phyloP scores from a whole-genome alignment of 2,329 filamentous ascomycete genomes.

The Kalmusia sp. region DNA sequence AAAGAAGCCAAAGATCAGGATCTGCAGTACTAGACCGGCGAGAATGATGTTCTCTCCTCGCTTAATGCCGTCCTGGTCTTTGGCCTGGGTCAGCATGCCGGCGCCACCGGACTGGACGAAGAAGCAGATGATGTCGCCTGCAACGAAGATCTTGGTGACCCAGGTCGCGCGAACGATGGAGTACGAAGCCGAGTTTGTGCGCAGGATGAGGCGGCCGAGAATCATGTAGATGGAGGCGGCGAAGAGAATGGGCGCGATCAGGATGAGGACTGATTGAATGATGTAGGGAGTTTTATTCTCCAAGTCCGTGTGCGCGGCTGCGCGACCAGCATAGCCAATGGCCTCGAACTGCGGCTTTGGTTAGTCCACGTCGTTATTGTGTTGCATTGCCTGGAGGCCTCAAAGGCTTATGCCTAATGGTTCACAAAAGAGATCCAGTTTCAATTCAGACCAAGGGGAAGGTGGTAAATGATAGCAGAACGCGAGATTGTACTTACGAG shows the following conservation, averaged over 20 bases:
- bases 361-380: too few species aligned
- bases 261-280: constrained; percentile 48
- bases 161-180: constrained; percentile 50
- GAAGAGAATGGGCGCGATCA: constrained; percentile 52
- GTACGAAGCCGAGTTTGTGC: constrained; percentile 45
- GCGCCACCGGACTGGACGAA: constrained; percentile 56
- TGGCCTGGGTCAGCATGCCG: constrained; percentile 44
- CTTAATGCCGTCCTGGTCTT: constrained; percentile 22
- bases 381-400: too few species aligned
- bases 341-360: constrained; percentile 40
- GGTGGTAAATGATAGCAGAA: too few species aligned
- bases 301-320: constrained; percentile 42
- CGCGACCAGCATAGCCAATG: constrained; percentile 50
- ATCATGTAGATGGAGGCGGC: constrained; percentile 54
- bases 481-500: constrained; percentile 51
- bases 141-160: constrained; percentile 61
- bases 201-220: constrained; percentile 45
- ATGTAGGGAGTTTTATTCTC: constrained; percentile 43
- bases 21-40: constrained; percentile 61
- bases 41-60: constrained; percentile 59
- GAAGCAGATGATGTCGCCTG: constrained; percentile 60
- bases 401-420: not conserved
- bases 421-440: not conserved
- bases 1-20: constrained; percentile 65
- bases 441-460: too few species aligned